Base-by-base conservation (phyloP, 1,139 yeast genomes). In the Geotrichum histeridarum region DNA sequence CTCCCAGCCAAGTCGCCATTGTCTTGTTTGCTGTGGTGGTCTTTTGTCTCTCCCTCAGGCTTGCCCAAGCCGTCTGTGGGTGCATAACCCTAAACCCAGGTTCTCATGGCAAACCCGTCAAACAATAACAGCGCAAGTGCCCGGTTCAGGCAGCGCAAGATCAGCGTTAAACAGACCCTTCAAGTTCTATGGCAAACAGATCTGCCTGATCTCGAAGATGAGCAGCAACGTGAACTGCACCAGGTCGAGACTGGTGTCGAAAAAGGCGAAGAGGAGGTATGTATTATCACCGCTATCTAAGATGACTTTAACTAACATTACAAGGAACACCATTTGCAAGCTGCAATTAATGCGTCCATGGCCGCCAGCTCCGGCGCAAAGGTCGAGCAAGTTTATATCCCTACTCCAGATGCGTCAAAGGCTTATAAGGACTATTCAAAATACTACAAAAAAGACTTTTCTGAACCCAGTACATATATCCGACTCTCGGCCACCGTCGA, bases 241-340 rank as follows among this genome's bases (percentile, higher is more conserved):
- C 89, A 89, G 57, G 82, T 93, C 49, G 99, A 93, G 65, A 93
- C 99, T 6, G 99, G 99, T 70, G 99, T 93, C 50, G 99, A 93
- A 68, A 93, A 94, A 69, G 90, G 89, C 63, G 99, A 93, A 70
- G 99, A 93, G 71, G 95, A 89, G 52, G 58, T 53, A 48, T 56
- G 68, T 64, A 47, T 46, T 61, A 41, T 31, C 14, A 42, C 32
- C 36, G 11, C 7, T 38, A 17, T 11, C 9, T 17, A 4, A 22
- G n/a, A 36, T 46, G 27, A 43, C 27, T 50, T 46, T 30, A 12
- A 4, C 53, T 51, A 52, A 45, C 43, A 18, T 14, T 15, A 12
- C 31, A 46, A 55, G 67, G 99, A 93, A 71, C 95, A 88, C 52
- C 99, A 93, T 79, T 77, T 93, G 60, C 96, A 91, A 69, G 91